phyloP scores from a whole-genome alignment of 2,329 filamentous ascomycete genomes.

The Sclerotinia sclerotiorum region DNA sequence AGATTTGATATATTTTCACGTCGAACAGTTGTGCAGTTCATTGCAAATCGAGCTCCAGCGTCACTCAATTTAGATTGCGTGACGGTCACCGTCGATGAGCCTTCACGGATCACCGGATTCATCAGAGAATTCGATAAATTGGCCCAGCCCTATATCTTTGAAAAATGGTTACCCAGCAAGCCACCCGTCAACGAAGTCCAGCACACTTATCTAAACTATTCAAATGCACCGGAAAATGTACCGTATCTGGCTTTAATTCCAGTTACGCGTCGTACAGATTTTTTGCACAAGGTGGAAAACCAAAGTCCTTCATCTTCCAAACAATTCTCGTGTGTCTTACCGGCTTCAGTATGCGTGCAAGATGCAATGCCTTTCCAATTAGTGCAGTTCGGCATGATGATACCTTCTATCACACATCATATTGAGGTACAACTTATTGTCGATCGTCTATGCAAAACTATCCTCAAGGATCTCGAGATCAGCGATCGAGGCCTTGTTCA shows the following conservation, averaged over 20 bases:
- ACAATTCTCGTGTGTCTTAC: slow-evolving; percentile 48
- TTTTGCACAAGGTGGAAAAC: slow-evolving; percentile 48
- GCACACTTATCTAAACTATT: slow-evolving; percentile 42
- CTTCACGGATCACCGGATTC: slow-evolving; percentile 26
- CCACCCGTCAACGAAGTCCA: slow-evolving; percentile 47
- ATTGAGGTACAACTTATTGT: slow-evolving; percentile 66
- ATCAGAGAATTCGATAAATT: slow-evolving; percentile 31
- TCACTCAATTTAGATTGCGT: neutral
- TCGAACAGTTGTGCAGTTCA: slow-evolving; percentile 31
- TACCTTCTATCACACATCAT: slow-evolving; percentile 73
- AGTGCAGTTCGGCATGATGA: slow-evolving; percentile 55
- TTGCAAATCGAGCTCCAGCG: neutral
- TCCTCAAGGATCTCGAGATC: slow-evolving; percentile 56
- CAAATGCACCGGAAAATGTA: slow-evolving; percentile 45
- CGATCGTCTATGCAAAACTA: slow-evolving; percentile 54
- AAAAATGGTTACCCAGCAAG: slow-evolving; percentile 46
- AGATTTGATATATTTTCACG: slow-evolving; percentile 30
- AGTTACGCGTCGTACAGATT: slow-evolving; percentile 58
- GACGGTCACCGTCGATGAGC: neutral
- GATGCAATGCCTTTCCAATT: slow-evolving; percentile 48
- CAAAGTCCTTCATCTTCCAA: slow-evolving; percentile 30
- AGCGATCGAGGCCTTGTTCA: slow-evolving; percentile 55
- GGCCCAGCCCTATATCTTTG: slow-evolving; percentile 42
- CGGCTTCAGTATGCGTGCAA: slow-evolving; percentile 49
- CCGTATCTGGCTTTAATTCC: slow-evolving; percentile 51